These are phyloP conservation scores for Salix udensis DNA, from an alignment of 345 rosid species.

Conservation along the genomic window DNA sequence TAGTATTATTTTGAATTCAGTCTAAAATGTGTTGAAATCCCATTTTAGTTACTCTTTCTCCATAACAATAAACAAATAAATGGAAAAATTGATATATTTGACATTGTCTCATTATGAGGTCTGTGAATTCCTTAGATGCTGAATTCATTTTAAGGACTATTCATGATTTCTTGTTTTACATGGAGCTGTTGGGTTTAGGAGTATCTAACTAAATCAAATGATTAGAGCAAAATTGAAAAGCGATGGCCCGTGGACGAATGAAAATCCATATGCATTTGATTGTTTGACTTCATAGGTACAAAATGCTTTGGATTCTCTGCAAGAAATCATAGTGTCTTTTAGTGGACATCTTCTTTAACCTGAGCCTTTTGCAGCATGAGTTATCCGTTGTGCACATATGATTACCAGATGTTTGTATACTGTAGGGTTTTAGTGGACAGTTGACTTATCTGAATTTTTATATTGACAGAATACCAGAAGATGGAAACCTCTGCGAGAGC, in stretches of 20 bases:
- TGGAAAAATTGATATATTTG: neutral
- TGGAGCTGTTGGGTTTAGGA: neutral
- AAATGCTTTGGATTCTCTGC: neutral
- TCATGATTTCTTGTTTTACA: neutral
- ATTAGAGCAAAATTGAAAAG: neutral
- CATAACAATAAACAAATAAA: neutral
- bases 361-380: neutral
- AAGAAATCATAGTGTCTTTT: neutral
- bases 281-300: neutral
- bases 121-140: neutral
- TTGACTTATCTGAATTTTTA: neutral
- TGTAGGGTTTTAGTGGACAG: neutral
- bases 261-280: neutral
- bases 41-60: neutral
- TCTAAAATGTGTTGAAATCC: neutral
- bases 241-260: neutral
- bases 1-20: neutral
- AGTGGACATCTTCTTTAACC: neutral
- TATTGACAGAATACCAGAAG: conserved; percentile 16
- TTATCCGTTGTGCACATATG: neutral
- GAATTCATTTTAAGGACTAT: neutral
- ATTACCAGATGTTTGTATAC: neutral
- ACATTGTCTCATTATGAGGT: neutral
- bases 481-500: conserved; percentile 16
- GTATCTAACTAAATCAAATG: neutral